Percentiles rank a stretch among this genome's conserved stretches.
phyloP scores from a whole-genome alignment of 148 eudicot genomes.

The Selenicereus undatus region DNA sequence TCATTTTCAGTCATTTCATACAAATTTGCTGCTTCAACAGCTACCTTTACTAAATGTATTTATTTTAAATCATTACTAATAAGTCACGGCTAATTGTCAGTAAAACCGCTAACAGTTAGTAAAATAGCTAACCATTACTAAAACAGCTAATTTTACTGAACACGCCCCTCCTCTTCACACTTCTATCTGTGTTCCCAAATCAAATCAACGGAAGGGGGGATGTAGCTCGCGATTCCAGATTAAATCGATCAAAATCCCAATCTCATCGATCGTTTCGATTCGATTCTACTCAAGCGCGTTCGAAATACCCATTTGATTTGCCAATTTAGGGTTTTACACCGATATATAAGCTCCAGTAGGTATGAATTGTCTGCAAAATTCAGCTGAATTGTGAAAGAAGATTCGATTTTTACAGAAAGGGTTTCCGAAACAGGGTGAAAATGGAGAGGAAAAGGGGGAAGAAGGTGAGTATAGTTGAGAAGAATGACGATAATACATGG shows the following conservation, averaged over 20 bases:
- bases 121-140: too few species aligned
- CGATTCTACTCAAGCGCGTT: background rate
- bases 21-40: too few species aligned
- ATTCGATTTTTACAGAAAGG: constrained; percentile 1
- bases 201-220: background rate
- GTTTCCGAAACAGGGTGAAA: background rate
- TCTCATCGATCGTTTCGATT: background rate
- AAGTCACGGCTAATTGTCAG: too few species aligned
- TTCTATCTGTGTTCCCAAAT: too few species aligned
- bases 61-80: too few species aligned
- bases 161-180: too few species aligned
- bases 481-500: constrained; percentile 44
- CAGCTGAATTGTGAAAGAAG: background rate
- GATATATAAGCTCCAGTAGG: background rate
- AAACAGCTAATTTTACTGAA: too few species aligned
- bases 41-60: too few species aligned
- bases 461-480: constrained; percentile 24
- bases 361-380: background rate
- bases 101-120: too few species aligned
- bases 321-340: background rate
- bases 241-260: background rate
- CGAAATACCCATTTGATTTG: too few species aligned
- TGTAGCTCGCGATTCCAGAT: background rate
- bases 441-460: constrained; percentile 35
- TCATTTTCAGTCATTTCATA: too few species aligned